A percentile compares a stretch with the other conserved stretches of the same genome.
Evolutionary conservation across 2,329 filamentous ascomycete species (phyloP).

Genomic region (Chaetomium globosum): DNA sequence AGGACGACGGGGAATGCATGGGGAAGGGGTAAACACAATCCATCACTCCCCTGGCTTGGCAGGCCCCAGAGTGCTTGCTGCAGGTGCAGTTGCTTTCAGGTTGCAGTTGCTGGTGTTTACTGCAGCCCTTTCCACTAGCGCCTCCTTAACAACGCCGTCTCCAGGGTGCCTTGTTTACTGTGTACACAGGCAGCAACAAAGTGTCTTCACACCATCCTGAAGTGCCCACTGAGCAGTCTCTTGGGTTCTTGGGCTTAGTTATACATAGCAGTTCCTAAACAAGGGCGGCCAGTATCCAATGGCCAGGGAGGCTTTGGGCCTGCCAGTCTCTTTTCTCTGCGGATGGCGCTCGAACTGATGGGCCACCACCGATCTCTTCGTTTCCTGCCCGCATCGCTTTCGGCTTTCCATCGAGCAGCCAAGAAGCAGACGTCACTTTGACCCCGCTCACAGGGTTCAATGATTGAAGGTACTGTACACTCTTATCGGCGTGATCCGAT

Average conservation of each 20-base stretch:
- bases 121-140: constrained; percentile 14
- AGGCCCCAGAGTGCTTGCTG: constrained; percentile 9
- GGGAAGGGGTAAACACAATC: constrained; percentile 28
- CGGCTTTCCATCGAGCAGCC: not conserved
- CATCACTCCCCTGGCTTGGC: constrained; percentile 28
- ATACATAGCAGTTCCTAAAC: not conserved
- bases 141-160: constrained; percentile 18
- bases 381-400: too few relatives aligned
- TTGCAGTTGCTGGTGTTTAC: constrained; percentile 22
- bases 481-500: not conserved
- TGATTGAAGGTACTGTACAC: not conserved
- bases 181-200: not conserved
- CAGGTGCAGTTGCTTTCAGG: not conserved
- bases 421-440: constrained; percentile 9
- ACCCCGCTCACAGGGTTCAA: constrained; percentile 14
- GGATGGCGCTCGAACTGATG: not conserved
- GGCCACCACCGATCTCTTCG: too few relatives aligned
- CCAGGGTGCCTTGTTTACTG: constrained; percentile 2
- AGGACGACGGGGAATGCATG: constrained; percentile 32
- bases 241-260: not conserved
- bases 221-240: not conserved
- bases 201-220: not conserved
- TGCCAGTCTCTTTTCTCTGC: not conserved
- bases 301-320: not conserved
- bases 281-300: too few relatives aligned